phyloP scores from a whole-genome alignment of 2,329 filamentous ascomycete species.

The Curvularia sp. region DNA sequence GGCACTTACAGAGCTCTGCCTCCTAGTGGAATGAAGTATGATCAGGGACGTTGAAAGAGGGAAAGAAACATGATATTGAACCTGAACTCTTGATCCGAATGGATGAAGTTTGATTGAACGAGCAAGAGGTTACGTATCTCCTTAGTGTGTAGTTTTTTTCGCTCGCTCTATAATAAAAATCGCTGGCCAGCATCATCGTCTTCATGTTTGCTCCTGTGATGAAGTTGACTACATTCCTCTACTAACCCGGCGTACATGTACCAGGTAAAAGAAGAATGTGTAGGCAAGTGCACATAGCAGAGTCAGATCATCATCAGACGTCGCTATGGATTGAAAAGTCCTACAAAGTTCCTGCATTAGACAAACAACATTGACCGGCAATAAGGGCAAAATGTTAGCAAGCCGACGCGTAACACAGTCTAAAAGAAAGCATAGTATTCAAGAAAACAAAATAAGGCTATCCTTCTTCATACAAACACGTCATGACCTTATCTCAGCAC shows the following conservation, averaged over 20 bases:
- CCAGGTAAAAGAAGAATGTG: neutral
- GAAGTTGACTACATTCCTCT: neutral
- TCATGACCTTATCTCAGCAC: neutral
- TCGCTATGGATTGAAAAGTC: neutral
- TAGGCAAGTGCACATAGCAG: neutral
- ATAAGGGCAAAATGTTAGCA: neutral
- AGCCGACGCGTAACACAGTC: neutral
- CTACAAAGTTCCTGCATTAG: neutral
- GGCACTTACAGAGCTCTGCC: neutral
- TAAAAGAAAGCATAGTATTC: neutral
- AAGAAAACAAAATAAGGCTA: neutral
- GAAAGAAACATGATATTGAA: neutral
- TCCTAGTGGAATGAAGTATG: neutral
- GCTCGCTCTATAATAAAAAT: conserved; percentile 8
- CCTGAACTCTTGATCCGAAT: neutral
- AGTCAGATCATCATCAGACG: neutral
- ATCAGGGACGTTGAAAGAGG: neutral
- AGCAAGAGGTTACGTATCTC: conserved; percentile 1
- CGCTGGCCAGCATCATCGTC: conserved; percentile 8
- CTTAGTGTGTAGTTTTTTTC: conserved; percentile 3
- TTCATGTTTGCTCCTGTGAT: neutral
- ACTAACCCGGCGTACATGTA: neutral
- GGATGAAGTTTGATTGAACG: neutral
- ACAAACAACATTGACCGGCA: neutral
- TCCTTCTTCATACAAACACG: neutral